These are phyloP conservation scores for Tubosaeta brunneosetosa DNA, from an alignment of 768 basidiomycete species.

Conservation along the genomic window DNA sequence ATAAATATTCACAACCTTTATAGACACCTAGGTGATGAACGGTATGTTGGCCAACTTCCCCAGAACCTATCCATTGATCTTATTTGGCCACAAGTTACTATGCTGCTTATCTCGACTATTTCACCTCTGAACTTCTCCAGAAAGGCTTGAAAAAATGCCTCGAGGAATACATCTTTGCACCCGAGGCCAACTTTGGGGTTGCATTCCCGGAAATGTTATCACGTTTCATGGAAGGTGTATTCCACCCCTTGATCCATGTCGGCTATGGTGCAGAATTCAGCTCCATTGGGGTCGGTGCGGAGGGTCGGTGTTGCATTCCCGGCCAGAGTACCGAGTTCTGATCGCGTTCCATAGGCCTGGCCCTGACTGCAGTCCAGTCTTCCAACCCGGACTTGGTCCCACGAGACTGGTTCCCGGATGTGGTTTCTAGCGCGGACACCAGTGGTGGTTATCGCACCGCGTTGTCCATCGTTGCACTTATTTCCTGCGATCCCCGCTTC, in stretches of 20 bases:
- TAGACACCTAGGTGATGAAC: slow-evolving; percentile 53
- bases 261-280: slow-evolving; percentile 64
- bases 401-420: slow-evolving; percentile 21
- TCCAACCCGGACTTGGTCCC: slow-evolving; percentile 15
- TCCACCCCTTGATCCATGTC: slow-evolving; percentile 63
- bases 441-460: slow-evolving; percentile 28
- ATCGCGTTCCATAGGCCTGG: slow-evolving; percentile 41
- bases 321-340: slow-evolving; percentile 16
- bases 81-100: slow-evolving; percentile 44
- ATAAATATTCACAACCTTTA: slow-evolving; percentile 40
- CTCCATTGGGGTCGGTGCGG: slow-evolving; percentile 53
- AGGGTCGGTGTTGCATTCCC: slow-evolving; percentile 43
- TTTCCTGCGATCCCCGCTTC: slow-evolving; percentile 46
- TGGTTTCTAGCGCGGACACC: slow-evolving; percentile 8
- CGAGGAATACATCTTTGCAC: slow-evolving; percentile 55
- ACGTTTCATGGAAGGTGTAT: slow-evolving; percentile 49
- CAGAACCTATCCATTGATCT: background rate
- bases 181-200: slow-evolving; percentile 38
- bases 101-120: slow-evolving; percentile 54
- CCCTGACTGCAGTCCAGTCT: slow-evolving; percentile 40
- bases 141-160: slow-evolving; percentile 42
- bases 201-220: slow-evolving; percentile 43
- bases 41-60: slow-evolving; percentile 32
- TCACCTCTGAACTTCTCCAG: slow-evolving; percentile 38
- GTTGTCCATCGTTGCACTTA: slow-evolving; percentile 47